Conservation (phyloP, 1,284 basidiomycete species). For the Rhodotorula sp. region DNA sequence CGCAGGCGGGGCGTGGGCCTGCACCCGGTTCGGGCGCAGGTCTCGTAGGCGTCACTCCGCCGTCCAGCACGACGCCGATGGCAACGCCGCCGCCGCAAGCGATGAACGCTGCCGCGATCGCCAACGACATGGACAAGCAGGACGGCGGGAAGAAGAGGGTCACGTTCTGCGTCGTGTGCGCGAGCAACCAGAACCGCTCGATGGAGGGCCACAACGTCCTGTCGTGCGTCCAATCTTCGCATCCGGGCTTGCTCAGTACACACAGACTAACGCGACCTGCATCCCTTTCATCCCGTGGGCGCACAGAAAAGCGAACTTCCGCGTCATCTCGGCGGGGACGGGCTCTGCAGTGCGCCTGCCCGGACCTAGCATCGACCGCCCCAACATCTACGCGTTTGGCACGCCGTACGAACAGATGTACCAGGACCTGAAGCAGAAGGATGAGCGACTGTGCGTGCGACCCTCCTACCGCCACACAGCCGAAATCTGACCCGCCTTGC, state of each 20-base stretch:
- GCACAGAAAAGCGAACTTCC: slow-evolving; percentile 72
- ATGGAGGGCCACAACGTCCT: slow-evolving; percentile 98
- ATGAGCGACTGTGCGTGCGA: slow-evolving; percentile 71
- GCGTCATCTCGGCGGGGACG: slow-evolving; percentile 91
- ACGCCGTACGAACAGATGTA: slow-evolving; percentile 98
- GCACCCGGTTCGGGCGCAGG: not conserved
- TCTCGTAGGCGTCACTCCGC: slow-evolving; percentile 8
- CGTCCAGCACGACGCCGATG: slow-evolving; percentile 9
- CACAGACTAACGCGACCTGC: not conserved
- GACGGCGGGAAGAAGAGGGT: slow-evolving; percentile 12
- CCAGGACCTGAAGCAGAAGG: slow-evolving; percentile 84
- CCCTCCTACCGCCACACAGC: not conserved
- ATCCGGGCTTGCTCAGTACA: not conserved
- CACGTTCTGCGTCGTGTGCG: slow-evolving; percentile 96
- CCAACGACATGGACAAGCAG: slow-evolving; percentile 2
- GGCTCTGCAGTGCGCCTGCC: slow-evolving; percentile 96
- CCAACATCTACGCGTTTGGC: slow-evolving; percentile 95
- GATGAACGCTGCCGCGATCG: not conserved
- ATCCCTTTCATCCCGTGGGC: not conserved
- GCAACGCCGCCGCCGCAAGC: slow-evolving; percentile 17
- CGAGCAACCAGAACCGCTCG: slow-evolving; percentile 97
- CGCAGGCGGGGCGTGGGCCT: no score
- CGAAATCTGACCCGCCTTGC: not conserved
- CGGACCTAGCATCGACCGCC: slow-evolving; percentile 93
- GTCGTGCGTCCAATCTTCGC: slow-evolving; percentile 60